Percentiles rank a stretch among this genome's conserved stretches.
Evolutionary conservation across 2,329 filamentous ascomycete species (phyloP).

Genomic region (Ophiocordyceps robertsii): DNA sequence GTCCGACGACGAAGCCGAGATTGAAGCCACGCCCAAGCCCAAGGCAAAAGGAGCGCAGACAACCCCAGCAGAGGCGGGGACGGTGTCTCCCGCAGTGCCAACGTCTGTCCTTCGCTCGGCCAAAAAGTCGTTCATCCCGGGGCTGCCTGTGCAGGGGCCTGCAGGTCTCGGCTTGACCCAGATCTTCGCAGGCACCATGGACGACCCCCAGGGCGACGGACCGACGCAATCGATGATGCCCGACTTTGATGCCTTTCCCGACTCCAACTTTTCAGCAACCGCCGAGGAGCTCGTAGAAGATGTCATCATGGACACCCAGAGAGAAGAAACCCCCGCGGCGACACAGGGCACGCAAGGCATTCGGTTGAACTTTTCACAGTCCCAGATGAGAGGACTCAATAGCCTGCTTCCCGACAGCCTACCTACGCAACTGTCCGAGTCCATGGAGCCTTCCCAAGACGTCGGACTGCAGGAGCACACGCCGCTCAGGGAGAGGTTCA

Average conservation of each 20-base stretch:
- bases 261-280: conserved; percentile 48
- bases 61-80: conserved; percentile 28
- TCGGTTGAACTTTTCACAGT: conserved; percentile 44
- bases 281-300: conserved; percentile 40
- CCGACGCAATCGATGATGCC: conserved; percentile 39
- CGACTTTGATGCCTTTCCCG: conserved; percentile 40
- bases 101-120: conserved; percentile 55
- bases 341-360: conserved; percentile 35
- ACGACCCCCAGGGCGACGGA: conserved; percentile 27
- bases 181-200: conserved; percentile 84
- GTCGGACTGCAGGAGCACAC: conserved; percentile 61
- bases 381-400: conserved; percentile 45
- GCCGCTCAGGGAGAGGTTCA: conserved; percentile 55
- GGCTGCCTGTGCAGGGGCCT: conserved; percentile 45
- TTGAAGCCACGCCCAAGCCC: conserved; percentile 34
- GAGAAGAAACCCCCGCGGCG: conserved; percentile 17
- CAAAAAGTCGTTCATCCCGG: conserved; percentile 57
- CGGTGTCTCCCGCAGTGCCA: conserved; percentile 39
- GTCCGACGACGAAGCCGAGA: conserved; percentile 44
- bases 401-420: conserved; percentile 34
- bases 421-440: conserved; percentile 51
- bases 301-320: conserved; percentile 32
- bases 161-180: conserved; percentile 69
- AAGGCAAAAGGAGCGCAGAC: conserved; percentile 22
- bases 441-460: conserved; percentile 71